phyloP scores from a whole-genome alignment of 805 yeast species.

The Scheffersomyces stipitis region DNA sequence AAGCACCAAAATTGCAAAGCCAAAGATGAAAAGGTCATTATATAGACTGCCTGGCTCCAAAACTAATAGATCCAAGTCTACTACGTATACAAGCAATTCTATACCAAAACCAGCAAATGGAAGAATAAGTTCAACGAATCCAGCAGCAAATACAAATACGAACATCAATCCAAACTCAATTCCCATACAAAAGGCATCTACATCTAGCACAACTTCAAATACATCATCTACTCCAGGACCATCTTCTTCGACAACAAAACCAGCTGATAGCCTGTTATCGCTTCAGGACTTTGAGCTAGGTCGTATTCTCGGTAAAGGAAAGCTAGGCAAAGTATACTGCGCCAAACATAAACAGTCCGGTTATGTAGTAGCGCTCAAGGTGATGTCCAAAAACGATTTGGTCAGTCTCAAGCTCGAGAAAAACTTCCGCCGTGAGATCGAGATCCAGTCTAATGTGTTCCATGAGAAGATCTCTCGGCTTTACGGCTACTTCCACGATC shows the following conservation, averaged over 20 bases:
- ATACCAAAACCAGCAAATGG: neutral
- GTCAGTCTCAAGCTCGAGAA: slow-evolving; percentile 72
- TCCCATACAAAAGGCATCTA: too few relatives aligned
- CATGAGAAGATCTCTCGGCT: slow-evolving; percentile 82
- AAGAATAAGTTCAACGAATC: slow-evolving; percentile 1
- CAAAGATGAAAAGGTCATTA: neutral
- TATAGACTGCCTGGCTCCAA: too few relatives aligned
- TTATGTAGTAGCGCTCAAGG: slow-evolving; percentile 85
- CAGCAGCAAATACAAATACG: slow-evolving; percentile 1
- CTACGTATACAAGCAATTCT: neutral
- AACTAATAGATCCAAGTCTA: neutral
- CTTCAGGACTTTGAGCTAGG: slow-evolving; percentile 83
- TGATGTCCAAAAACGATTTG: slow-evolving; percentile 82
- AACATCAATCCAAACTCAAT: too few relatives aligned
- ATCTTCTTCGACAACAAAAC: neutral
- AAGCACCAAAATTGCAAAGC: neutral
- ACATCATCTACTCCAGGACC: neutral
- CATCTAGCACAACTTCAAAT: too few relatives aligned
- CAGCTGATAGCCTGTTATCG: slow-evolving; percentile 13
- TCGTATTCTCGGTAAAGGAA: slow-evolving; percentile 85
- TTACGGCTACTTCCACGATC: slow-evolving; percentile 84
- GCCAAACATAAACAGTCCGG: slow-evolving; percentile 75
- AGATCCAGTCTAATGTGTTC: slow-evolving; percentile 75
- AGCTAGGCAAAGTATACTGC: slow-evolving; percentile 90
- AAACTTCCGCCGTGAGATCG: slow-evolving; percentile 88